These are phyloP conservation scores for Aspergillus nanangensis DNA, from an alignment of 495 filamentous ascomycete species.

Conservation along the genomic window DNA sequence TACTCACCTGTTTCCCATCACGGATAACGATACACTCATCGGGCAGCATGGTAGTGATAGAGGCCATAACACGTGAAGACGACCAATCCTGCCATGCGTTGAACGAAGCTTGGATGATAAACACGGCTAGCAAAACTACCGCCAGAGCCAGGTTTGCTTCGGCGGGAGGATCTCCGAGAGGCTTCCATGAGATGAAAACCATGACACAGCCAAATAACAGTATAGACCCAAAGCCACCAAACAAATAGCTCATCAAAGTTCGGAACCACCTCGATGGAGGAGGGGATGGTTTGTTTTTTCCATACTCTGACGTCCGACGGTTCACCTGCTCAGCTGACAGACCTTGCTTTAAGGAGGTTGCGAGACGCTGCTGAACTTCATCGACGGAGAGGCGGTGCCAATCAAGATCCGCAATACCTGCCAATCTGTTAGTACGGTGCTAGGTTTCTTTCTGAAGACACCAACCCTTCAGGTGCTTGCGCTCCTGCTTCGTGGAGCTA, in stretches of 20 bases:
- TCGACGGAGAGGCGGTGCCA: conserved; percentile 54
- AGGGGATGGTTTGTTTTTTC: conserved; percentile 52
- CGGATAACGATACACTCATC: conserved; percentile 55
- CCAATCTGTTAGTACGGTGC: too few species aligned
- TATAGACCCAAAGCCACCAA: conserved; percentile 64
- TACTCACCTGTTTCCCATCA: conserved; percentile 39
- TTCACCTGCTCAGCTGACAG: conserved; percentile 45
- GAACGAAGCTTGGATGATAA: conserved; percentile 65
- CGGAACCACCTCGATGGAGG: conserved; percentile 48
- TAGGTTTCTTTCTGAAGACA: too few species aligned
- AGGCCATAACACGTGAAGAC: conserved; percentile 57
- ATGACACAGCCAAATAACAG: conserved; percentile 59
- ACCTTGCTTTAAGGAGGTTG: conserved; percentile 42
- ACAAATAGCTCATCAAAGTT: conserved; percentile 59
- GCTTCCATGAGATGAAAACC: conserved; percentile 66
- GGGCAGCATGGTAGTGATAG: conserved; percentile 63
- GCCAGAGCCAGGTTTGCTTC: conserved; percentile 62
- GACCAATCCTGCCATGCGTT: conserved; percentile 63
- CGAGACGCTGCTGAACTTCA: conserved; percentile 51
- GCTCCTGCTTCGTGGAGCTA: too few species aligned
- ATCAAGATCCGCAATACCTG: conserved; percentile 33
- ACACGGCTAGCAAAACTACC: conserved; percentile 60
- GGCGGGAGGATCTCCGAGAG: conserved; percentile 61
- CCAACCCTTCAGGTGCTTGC: too few species aligned
- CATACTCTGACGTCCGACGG: conserved; percentile 41